Conservation (phyloP, 345 rosid genomes). For the Gossypium raimondii region DNA sequence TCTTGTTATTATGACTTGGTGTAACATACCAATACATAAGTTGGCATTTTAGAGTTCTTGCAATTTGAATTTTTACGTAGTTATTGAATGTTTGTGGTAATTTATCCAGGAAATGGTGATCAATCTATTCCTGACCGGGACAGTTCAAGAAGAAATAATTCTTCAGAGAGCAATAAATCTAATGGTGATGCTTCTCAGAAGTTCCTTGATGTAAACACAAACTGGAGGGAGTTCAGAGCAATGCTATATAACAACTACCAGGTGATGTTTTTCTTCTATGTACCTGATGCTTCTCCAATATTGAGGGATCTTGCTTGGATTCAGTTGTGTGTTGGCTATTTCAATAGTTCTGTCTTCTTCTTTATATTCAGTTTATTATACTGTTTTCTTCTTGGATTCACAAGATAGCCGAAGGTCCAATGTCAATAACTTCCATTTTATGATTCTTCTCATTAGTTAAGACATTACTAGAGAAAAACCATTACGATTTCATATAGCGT, state of each 20-base stretch:
- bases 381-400: neutral
- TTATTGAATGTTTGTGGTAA: constrained; percentile 3
- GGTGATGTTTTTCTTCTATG: constrained; percentile 38
- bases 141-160: constrained; percentile 48
- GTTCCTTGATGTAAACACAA: constrained; percentile 36
- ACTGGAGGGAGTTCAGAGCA: constrained; percentile 96
- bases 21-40: neutral
- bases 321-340: too few species aligned
- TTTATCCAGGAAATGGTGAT: constrained; percentile 49
- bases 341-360: neutral
- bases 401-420: neutral
- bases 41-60: neutral
- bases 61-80: neutral
- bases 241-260: constrained; percentile 62
- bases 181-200: constrained; percentile 53
- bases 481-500: too few species aligned
- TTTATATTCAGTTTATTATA: neutral
- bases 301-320: neutral
- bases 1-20: neutral
- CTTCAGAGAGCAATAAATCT: constrained; percentile 51
- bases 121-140: constrained; percentile 48
- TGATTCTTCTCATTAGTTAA: neutral
- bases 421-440: neutral
- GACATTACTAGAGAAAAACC: too few species aligned
- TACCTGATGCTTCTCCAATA: neutral